Conservation (phyloP, 1,139 yeast genomes). For the Geotrichum cucujoidarum region DNA sequence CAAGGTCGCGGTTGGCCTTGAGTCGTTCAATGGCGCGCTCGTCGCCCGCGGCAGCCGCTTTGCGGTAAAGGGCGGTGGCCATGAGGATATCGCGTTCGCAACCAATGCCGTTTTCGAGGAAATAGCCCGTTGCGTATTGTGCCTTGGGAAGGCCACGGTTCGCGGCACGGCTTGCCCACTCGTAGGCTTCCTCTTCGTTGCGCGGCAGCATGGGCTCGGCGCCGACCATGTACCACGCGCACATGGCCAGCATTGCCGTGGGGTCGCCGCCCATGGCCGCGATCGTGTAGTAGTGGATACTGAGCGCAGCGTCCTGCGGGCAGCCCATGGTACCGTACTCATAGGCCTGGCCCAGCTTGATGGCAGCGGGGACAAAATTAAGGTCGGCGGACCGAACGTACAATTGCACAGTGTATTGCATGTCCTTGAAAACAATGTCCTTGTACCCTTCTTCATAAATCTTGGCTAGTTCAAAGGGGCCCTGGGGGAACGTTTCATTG, state of each 20-base stretch:
- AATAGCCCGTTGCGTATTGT: conserved; percentile 80
- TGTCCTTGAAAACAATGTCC: conserved; percentile 82
- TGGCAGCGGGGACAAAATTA: conserved; percentile 77
- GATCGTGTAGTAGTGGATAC: conserved; percentile 87
- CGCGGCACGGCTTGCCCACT: conserved; percentile 92
- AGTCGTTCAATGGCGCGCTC: conserved; percentile 50
- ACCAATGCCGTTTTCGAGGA: conserved; percentile 84
- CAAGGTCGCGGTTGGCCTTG: conserved; percentile 24
- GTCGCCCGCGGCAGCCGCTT: conserved; percentile 72
- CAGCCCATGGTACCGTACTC: conserved; percentile 75
- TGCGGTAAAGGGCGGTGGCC: conserved; percentile 70
- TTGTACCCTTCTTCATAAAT: conserved; percentile 78
- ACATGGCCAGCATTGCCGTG: conserved; percentile 83
- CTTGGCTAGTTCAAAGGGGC: conserved; percentile 87
- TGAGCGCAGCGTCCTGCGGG: conserved; percentile 75
- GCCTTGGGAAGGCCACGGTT: conserved; percentile 70
- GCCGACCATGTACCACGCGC: conserved; percentile 96
- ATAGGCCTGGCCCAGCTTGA: conserved; percentile 74
- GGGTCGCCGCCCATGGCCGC: conserved; percentile 89
- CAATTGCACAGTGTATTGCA: conserved; percentile 77
- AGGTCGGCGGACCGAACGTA: conserved; percentile 86
- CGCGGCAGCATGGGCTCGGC: conserved; percentile 73
- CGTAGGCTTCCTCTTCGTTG: conserved; percentile 83
- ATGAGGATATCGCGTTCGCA: conserved; percentile 53
- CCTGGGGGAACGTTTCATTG: conserved; percentile 78